Base-by-base conservation (phyloP, 2,329 filamentous ascomycete species). In the Simplicillium sp. region DNA sequence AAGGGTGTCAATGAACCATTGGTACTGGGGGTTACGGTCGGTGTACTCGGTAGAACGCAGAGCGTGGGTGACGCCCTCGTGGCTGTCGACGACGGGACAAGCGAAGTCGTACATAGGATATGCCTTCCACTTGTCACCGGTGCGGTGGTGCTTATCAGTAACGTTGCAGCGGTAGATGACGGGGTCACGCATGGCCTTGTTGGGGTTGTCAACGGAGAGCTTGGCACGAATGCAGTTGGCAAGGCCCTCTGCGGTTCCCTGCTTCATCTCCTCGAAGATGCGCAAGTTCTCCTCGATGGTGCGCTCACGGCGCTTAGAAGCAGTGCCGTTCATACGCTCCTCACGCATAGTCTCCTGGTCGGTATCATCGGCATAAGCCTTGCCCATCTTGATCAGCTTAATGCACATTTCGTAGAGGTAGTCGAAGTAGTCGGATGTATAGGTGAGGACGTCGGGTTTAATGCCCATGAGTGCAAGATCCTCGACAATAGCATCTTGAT, bases 371-470 rank as follows among this genome's bases (percentile, higher is more conserved):
- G 90, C 89, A 53, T 97, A 98, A 6, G 90, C 92, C 49, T 87
- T 77, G 3, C 89, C 90, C 47, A 83, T 77, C 58, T 84, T 84
- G 65, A 98, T 90, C 58, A 96, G 80, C 54, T 81, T 75, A 52
- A 94, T 70, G 57, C 83, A 87, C 58, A 84, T 83, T 35, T 95
- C 81, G 65, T 95, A 94, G 12, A 98, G 76, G 59, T 89, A 75
- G 55, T 96, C 79, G 61, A 98, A 96, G 71, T 95, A 94, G 68
- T 98, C 89, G 54, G 86, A 94, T 2, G 92, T 96, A 68, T 90
- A 94, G 14, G 86, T 87, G 44, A 89, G 74, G 49, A 76, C 75
- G 62, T 96, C 90, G 16, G 89, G 86, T 65, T 84, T 86, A 62
- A 98, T 86, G 25, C 89, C 90, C 74, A 98, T 87, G 40, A 97